A percentile compares a stretch with the other conserved stretches of the same genome.
Evolutionary conservation across 2,329 filamentous ascomycete species (phyloP).

Genomic region (Cercospora zeina): DNA sequence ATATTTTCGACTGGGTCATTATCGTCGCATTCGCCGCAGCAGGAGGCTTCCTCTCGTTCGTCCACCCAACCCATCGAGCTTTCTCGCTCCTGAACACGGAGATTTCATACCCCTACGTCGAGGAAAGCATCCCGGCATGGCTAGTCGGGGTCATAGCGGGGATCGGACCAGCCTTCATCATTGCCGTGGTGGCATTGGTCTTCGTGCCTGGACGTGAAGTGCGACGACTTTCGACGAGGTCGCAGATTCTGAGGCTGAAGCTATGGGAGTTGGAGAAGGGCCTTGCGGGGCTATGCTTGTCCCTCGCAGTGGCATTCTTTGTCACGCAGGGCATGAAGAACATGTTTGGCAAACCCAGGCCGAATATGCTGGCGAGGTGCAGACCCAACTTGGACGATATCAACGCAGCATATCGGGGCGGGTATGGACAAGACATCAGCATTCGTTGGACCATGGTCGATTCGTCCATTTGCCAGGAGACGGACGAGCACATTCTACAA

Average conservation of each 20-base stretch:
- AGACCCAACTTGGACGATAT: conserved; percentile 68
- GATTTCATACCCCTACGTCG: conserved; percentile 74
- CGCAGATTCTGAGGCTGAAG: conserved; percentile 74
- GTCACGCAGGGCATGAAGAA: conserved; percentile 85
- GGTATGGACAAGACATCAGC: conserved; percentile 54
- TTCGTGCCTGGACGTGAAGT: conserved; percentile 71
- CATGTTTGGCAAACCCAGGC: conserved; percentile 64
- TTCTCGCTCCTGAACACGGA: conserved; percentile 72
- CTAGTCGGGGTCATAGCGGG: conserved; percentile 66
- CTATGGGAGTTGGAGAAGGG: conserved; percentile 86
- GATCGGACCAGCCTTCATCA: conserved; percentile 64
- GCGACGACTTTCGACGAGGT: conserved; percentile 35
- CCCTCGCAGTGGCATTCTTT: conserved; percentile 71
- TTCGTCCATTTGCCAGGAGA: conserved; percentile 72
- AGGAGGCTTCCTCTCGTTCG: conserved; percentile 51
- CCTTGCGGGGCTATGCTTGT: conserved; percentile 76
- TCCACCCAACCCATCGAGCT: conserved; percentile 66
- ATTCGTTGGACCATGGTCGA: conserved; percentile 68
- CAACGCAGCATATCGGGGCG: conserved; percentile 62
- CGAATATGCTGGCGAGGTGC: conserved; percentile 69
- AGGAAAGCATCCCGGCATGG: conserved; percentile 70
- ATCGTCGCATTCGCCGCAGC: conserved; percentile 49
- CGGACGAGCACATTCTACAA: conserved; percentile 61
- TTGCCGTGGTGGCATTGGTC: conserved; percentile 66
- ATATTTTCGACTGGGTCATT: conserved; percentile 72